A percentile compares a stretch with the other conserved stretches of the same genome.
Conservation (phyloP, 768 basidiomycete genomes). For the Amyloporia xantha region DNA sequence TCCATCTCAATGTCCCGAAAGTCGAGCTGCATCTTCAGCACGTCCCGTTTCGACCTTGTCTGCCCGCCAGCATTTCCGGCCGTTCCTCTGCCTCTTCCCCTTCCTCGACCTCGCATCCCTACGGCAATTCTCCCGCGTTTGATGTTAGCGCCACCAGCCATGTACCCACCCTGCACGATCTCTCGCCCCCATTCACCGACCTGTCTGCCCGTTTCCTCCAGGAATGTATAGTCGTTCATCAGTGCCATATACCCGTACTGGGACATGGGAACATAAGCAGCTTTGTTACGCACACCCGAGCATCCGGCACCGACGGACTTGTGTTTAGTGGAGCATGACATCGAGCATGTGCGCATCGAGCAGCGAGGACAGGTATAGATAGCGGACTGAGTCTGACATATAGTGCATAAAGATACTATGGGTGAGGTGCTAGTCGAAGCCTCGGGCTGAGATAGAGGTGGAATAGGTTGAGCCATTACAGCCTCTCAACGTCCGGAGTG, state of each 20-base stretch:
- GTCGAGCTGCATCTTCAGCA: conserved; percentile 63
- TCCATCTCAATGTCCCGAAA: conserved; percentile 66
- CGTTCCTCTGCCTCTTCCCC: conserved; percentile 26
- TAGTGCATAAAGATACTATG: conserved; percentile 35
- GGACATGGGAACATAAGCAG: conserved; percentile 73
- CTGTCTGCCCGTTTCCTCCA: conserved; percentile 77
- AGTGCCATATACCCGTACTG: conserved; percentile 78
- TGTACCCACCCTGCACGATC: conserved; percentile 57
- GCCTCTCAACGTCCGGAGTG: no score
- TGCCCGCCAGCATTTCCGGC: conserved; percentile 21
- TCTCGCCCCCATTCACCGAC: conserved; percentile 70
- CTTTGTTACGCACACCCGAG: conserved; percentile 68
- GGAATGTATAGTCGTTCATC: conserved; percentile 83
- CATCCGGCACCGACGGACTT: conserved; percentile 52
- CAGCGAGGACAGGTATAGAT: conserved; percentile 83
- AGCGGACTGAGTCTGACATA: conserved; percentile 41
- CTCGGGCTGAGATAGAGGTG: not conserved
- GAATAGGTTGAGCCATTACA: not conserved
- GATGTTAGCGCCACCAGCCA: conserved; percentile 11
- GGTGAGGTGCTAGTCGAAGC: not conserved
- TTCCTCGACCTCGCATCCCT: conserved; percentile 19
- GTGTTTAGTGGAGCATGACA: conserved; percentile 61
- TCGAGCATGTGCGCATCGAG: conserved; percentile 62
- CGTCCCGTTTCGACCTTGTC: conserved; percentile 53
- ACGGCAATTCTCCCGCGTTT: conserved; percentile 11